Evolutionary conservation across 768 basidiomycete genomes (phyloP).

Genomic region (Sutorius australiensis): DNA sequence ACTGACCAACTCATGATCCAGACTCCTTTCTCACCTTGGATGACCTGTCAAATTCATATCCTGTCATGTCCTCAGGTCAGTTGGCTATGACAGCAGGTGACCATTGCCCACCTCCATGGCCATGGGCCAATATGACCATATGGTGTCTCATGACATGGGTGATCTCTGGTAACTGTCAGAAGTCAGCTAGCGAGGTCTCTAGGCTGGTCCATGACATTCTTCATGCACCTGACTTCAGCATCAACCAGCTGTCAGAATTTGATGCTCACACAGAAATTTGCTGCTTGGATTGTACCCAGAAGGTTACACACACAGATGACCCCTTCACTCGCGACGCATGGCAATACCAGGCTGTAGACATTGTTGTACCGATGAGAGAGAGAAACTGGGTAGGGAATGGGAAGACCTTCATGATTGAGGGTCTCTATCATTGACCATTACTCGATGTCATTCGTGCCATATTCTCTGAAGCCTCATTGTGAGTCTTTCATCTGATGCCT

Average conservation of each 20-base stretch:
- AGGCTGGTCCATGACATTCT: background rate
- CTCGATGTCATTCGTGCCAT: no score
- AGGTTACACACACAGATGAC: background rate
- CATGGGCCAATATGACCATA: constrained; percentile 9
- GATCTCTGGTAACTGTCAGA: background rate
- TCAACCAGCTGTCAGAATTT: background rate
- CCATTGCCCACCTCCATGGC: constrained; percentile 11
- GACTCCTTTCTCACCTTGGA: no score
- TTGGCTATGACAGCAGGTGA: background rate
- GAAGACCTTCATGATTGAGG: constrained; percentile 23
- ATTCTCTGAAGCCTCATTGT: no score
- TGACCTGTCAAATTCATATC: no score
- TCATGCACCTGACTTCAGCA: constrained; percentile 3
- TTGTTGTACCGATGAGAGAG: background rate
- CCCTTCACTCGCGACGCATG: constrained; percentile 1
- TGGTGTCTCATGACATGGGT: constrained; percentile 10
- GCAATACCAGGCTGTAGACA: background rate
- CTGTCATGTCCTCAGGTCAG: no score
- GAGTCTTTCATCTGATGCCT: no score
- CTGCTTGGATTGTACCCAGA: background rate
- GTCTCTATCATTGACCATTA: constrained; percentile 22
- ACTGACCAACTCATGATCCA: no score
- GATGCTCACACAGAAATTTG: background rate
- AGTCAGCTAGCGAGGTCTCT: background rate
- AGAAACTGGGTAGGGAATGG: constrained; percentile 5